Percentiles rank a stretch among this genome's conserved stretches.
phyloP scores from a whole-genome alignment of 2,329 filamentous ascomycete genomes.

The Pseudocercospora pini-densiflorae region DNA sequence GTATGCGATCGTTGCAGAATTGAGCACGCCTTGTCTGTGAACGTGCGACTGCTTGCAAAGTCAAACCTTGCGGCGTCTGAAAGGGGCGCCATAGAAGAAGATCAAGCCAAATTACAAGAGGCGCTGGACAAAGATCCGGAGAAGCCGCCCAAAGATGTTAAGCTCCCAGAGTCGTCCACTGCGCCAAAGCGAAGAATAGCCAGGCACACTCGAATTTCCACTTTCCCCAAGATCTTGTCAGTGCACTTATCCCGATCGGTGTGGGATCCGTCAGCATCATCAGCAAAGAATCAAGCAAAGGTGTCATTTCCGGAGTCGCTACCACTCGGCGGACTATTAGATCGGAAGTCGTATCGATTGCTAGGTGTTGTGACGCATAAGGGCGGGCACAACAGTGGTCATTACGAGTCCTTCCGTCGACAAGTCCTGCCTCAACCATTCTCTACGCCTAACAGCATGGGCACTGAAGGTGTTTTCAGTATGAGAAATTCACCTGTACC shows the following conservation, averaged over 20 bases:
- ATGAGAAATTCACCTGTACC: constrained; percentile 46
- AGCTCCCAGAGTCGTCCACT: constrained; percentile 72
- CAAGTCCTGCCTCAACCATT: constrained; percentile 81
- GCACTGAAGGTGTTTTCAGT: constrained; percentile 74
- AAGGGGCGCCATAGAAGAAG: constrained; percentile 51
- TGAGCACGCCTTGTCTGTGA: constrained; percentile 72
- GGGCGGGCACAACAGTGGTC: constrained; percentile 92
- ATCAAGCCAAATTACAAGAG: constrained; percentile 67
- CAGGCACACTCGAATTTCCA: constrained; percentile 82
- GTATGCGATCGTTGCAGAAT: constrained; percentile 92
- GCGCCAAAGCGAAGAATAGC: constrained; percentile 85
- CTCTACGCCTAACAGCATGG: constrained; percentile 80
- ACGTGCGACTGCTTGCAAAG: constrained; percentile 63
- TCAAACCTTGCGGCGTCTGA: constrained; percentile 56
- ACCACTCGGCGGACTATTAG: constrained; percentile 76
- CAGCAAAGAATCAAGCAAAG: constrained; percentile 92
- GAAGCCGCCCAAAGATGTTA: constrained; percentile 70
- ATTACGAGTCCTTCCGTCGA: constrained; percentile 94
- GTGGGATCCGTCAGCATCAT: constrained; percentile 73
- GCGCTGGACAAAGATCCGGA: constrained; percentile 85
- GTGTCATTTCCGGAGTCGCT: constrained; percentile 90
- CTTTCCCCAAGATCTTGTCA: constrained; percentile 86
- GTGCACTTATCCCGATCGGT: constrained; percentile 93
- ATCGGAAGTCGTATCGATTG: constrained; percentile 80
- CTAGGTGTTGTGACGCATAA: constrained; percentile 91